Conservation (phyloP, 441 rosid species). For the Adansonia gregorii region DNA sequence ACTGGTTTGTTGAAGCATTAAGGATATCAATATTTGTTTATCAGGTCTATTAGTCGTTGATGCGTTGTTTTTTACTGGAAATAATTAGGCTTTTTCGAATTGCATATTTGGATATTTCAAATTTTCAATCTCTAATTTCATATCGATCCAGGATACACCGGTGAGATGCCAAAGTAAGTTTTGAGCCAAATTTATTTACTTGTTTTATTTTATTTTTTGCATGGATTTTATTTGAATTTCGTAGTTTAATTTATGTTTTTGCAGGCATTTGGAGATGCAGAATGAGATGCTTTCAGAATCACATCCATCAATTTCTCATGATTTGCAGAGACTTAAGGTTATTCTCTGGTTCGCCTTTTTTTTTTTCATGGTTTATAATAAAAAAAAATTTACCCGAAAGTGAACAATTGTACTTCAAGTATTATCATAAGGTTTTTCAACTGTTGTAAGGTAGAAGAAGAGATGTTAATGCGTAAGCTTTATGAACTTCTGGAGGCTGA, state of each 20-base stretch:
- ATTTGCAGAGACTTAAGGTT: conserved; percentile 72
- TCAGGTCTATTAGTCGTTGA: too few relatives aligned
- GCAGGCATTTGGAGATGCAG: conserved; percentile 80
- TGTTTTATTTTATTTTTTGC: background rate
- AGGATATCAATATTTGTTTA: too few relatives aligned
- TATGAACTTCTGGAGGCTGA: conserved; percentile 47
- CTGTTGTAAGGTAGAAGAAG: too few relatives aligned
- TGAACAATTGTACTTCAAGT: too few relatives aligned
- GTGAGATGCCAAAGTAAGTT: conserved; percentile 47
- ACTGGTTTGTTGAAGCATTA: too few relatives aligned
- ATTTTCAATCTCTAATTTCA: background rate
- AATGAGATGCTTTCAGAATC: conserved; percentile 57
- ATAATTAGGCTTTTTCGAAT: too few relatives aligned
- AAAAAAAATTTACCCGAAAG: too few relatives aligned
- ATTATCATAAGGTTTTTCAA: too few relatives aligned
- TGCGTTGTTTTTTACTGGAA: too few relatives aligned
- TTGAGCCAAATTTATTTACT: background rate
- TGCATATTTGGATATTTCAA: too few relatives aligned
- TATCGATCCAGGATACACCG: conserved; percentile 55
- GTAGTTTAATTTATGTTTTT: background rate
- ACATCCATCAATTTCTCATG: conserved; percentile 51
- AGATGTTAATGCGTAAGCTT: too few relatives aligned
- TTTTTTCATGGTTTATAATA: background rate
- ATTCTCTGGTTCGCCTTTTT: background rate
- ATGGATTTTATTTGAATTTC: background rate